phyloP scores from a whole-genome alignment of 768 basidiomycete genomes.

The Calocera viscosa region DNA sequence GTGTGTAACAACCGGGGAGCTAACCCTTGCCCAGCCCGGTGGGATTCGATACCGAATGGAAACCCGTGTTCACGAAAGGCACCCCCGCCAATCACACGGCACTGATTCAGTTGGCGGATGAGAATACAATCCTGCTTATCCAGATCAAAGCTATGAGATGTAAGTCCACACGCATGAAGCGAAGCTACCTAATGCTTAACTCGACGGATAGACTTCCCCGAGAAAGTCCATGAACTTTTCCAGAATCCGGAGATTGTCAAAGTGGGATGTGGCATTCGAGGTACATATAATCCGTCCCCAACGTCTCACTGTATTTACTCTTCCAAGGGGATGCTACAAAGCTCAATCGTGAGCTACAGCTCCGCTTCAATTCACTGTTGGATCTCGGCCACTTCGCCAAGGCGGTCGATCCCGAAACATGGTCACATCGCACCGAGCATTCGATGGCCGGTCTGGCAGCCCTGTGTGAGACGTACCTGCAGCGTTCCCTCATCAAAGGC shows the following conservation, averaged over 20 bases:
- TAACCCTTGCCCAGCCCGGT: slow-evolving; percentile 27
- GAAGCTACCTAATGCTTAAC: slow-evolving; percentile 24
- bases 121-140: slow-evolving; percentile 44
- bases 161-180: slow-evolving; percentile 19
- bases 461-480: not conserved
- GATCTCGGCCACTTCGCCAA: slow-evolving; percentile 9
- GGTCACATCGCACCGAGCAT: not conserved
- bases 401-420: not conserved
- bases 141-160: slow-evolving; percentile 51
- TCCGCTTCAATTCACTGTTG: not conserved
- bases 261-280: slow-evolving; percentile 61
- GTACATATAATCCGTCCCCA: slow-evolving; percentile 30
- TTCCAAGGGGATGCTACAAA: slow-evolving; percentile 9
- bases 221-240: slow-evolving; percentile 40
- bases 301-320: not conserved
- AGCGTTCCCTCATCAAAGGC: not conserved
- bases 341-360: not conserved
- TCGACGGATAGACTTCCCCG: slow-evolving; percentile 29
- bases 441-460: not conserved
- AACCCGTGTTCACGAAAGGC: slow-evolving; percentile 45
- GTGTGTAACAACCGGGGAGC: not conserved
- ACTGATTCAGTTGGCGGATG: slow-evolving; percentile 59
- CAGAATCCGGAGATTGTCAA: slow-evolving; percentile 45
- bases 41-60: slow-evolving; percentile 77
- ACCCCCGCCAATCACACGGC: slow-evolving; percentile 54